A percentile compares a stretch with the other conserved stretches of the same genome.
Conservation (phyloP, 768 basidiomycete species). For the Serpula lacrymans region DNA sequence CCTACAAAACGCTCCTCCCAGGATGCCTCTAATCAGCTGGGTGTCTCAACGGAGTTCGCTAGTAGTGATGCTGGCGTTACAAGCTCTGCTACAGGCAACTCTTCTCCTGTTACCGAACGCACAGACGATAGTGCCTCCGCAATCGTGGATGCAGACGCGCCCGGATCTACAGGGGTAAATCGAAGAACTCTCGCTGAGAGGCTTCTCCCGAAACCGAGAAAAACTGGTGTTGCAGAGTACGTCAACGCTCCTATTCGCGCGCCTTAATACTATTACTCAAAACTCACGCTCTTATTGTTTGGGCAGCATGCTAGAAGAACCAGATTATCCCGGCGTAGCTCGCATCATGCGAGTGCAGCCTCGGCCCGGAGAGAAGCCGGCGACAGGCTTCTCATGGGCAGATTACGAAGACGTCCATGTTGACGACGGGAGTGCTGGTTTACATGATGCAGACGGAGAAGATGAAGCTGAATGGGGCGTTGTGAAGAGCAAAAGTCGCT, state of each 20-base stretch:
- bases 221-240: slow-evolving; percentile 70
- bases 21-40: slow-evolving; percentile 9
- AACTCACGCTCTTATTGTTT: slow-evolving; percentile 11
- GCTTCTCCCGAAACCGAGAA: slow-evolving; percentile 59
- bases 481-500: slow-evolving; percentile 52
- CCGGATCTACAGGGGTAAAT: slow-evolving; percentile 20
- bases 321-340: slow-evolving; percentile 52
- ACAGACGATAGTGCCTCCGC: slow-evolving; percentile 31
- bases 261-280: not conserved
- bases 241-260: slow-evolving; percentile 20
- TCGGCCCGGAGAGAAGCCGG: slow-evolving; percentile 52
- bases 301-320: slow-evolving; percentile 59
- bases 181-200: slow-evolving; percentile 55
- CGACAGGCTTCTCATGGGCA: slow-evolving; percentile 66
- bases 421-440: slow-evolving; percentile 33
- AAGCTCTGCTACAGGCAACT: slow-evolving; percentile 47
- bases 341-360: slow-evolving; percentile 70
- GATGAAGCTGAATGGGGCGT: slow-evolving; percentile 78
- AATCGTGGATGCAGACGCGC: slow-evolving; percentile 33
- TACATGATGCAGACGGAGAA: slow-evolving; percentile 64
- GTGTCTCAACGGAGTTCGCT: slow-evolving; percentile 31
- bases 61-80: slow-evolving; percentile 53
- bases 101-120: slow-evolving; percentile 32
- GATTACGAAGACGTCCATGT: slow-evolving; percentile 68
- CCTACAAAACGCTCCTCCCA: slow-evolving; percentile 4